phyloP scores from a whole-genome alignment of 345 rosid species.

The Lepidium sativum region DNA sequence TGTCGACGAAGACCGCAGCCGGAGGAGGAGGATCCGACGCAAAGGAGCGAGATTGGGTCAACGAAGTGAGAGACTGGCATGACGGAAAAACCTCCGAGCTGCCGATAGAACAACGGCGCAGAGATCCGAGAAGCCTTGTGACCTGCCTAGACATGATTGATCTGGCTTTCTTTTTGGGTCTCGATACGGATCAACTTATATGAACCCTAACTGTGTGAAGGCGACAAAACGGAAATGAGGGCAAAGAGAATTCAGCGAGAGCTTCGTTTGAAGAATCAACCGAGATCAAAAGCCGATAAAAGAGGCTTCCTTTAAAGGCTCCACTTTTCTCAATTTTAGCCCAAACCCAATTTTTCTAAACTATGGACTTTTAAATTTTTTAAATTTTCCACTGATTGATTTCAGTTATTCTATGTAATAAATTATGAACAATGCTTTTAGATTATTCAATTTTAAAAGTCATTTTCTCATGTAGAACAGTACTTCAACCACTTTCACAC shows the following conservation, averaged over 20 bases:
- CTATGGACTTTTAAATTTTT: background rate
- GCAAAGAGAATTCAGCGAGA: conserved; percentile 14
- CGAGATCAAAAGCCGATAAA: conserved; percentile 19
- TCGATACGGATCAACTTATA: background rate
- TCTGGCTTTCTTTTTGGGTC: conserved; percentile 1
- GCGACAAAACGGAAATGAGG: conserved; percentile 20
- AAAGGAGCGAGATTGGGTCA: conserved; percentile 39
- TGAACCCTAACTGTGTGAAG: conserved; percentile 15
- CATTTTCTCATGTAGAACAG: too few relatives aligned
- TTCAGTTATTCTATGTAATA: too few relatives aligned
- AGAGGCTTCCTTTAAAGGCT: conserved; percentile 19
- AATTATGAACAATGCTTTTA: too few relatives aligned
- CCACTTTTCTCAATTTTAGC: conserved; percentile 5
- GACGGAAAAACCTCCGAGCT: conserved; percentile 13
- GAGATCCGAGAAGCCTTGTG: conserved; percentile 30
- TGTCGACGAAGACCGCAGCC: conserved; percentile 91
- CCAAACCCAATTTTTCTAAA: conserved; percentile 18
- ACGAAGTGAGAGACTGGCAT: conserved; percentile 19
- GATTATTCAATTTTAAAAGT: too few relatives aligned
- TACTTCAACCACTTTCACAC: background rate
- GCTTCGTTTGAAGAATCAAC: conserved; percentile 20
- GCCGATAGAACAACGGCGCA: conserved; percentile 22
- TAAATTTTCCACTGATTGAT: background rate
- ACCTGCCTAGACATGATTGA: conserved; percentile 30
- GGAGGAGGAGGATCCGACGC: conserved; percentile 47